Evolutionary conservation across 495 filamentous ascomycete species (phyloP).

Genomic region (Neurospora tetrasperma): DNA sequence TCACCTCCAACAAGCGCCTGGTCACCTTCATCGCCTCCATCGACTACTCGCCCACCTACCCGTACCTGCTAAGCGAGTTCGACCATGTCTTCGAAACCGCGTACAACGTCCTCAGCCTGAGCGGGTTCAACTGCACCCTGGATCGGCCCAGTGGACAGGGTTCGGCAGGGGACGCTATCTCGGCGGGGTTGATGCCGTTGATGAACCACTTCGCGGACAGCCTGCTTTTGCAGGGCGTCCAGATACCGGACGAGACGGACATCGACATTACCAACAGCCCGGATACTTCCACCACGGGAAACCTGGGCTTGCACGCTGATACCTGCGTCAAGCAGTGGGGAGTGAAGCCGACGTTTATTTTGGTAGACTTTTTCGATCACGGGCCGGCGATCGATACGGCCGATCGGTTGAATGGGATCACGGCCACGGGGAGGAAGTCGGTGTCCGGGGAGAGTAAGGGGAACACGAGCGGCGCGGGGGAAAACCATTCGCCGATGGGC

Average conservation of each 20-base stretch:
- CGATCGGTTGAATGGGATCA: constrained; percentile 48
- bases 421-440: constrained; percentile 9
- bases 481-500: constrained; percentile 4
- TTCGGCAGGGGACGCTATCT: constrained; percentile 36
- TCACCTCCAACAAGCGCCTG: constrained; percentile 47
- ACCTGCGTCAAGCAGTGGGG: constrained; percentile 44
- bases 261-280: constrained; percentile 47
- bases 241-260: constrained; percentile 44
- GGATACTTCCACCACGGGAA: constrained; percentile 34
- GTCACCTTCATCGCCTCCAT: constrained; percentile 54
- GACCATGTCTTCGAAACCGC: constrained; percentile 62
- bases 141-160: constrained; percentile 44
- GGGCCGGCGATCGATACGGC: constrained; percentile 50
- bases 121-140: constrained; percentile 48
- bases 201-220: constrained; percentile 68
- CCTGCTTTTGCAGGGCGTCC: constrained; percentile 43
- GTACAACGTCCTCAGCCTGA: constrained; percentile 46
- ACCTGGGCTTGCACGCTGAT: constrained; percentile 47
- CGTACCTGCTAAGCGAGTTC: constrained; percentile 64
- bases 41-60: constrained; percentile 33
- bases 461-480: neutral
- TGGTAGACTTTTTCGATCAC: constrained; percentile 59
- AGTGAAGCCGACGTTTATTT: constrained; percentile 45
- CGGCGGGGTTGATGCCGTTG: constrained; percentile 40
- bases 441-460: neutral